Conservation (phyloP, 768 basidiomycete species). For the Tricholomella constricta region DNA sequence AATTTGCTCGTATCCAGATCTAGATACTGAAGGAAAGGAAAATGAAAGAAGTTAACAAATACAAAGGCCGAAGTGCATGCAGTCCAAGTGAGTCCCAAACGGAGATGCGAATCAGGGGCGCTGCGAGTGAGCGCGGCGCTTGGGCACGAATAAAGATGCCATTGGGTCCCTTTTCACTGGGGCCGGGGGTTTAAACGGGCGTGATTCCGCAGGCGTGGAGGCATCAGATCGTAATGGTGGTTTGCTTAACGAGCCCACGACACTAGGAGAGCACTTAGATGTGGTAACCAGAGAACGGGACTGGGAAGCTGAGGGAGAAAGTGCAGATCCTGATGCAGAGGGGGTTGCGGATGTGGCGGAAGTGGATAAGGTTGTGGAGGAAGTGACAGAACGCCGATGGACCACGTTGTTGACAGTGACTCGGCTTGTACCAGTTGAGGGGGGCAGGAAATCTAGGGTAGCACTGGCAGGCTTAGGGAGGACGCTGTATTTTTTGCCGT, state of each 20-base stretch:
- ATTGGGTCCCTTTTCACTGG: constrained; percentile 64
- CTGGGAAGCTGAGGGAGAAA: constrained; percentile 17
- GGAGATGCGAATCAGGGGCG: constrained; percentile 36
- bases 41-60: not conserved
- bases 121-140: constrained; percentile 66
- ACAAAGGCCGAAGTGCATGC: constrained; percentile 2
- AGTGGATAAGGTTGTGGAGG: constrained; percentile 11
- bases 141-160: constrained; percentile 70
- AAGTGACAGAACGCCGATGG: constrained; percentile 34
- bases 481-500: constrained; percentile 45
- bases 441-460: constrained; percentile 33
- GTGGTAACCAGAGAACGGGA: constrained; percentile 15
- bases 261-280: constrained; percentile 12
- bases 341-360: constrained; percentile 7
- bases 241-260: constrained; percentile 8
- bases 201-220: constrained; percentile 25
- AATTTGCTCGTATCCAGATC: not conserved
- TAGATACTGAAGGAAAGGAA: not conserved
- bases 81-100: not conserved
- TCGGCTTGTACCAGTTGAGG: constrained; percentile 38
- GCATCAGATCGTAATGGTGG: constrained; percentile 11
- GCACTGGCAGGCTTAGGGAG: constrained; percentile 37
- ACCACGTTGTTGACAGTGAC: constrained; percentile 56
- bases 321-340: not conserved
- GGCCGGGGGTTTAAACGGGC: constrained; percentile 37